These are phyloP conservation scores for Andrographis paniculata DNA, from an alignment of 305 asterid species.

Conservation along the genomic window DNA sequence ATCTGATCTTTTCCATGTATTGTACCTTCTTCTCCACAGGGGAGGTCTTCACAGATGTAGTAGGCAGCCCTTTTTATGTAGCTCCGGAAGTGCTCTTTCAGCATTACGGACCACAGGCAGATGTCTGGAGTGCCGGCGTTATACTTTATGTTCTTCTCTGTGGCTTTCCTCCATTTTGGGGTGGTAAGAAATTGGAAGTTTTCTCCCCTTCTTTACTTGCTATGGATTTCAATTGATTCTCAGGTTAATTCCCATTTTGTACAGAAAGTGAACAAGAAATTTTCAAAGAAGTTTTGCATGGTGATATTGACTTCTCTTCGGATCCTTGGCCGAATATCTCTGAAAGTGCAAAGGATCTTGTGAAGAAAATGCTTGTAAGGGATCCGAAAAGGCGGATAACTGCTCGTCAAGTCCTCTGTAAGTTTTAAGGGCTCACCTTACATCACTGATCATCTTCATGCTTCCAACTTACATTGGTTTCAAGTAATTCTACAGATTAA, in stretches of 20 bases:
- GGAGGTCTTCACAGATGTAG: constrained; percentile 55
- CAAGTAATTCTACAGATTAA: not conserved
- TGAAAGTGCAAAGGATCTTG: constrained; percentile 63
- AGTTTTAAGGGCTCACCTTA: constrained; percentile 14
- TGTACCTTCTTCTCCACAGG: constrained; percentile 24
- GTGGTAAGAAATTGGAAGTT: constrained; percentile 38
- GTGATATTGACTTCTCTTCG: constrained; percentile 66
- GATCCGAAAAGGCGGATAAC: constrained; percentile 68
- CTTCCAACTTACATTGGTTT: not conserved
- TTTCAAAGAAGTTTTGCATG: constrained; percentile 62
- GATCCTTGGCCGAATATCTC: constrained; percentile 91
- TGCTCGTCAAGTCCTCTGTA: constrained; percentile 79
- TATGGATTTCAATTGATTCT: not conserved
- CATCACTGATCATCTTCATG: no score
- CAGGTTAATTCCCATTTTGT: constrained; percentile 6
- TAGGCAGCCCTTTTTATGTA: constrained; percentile 81
- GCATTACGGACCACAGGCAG: constrained; percentile 73
- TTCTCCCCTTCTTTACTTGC: not conserved
- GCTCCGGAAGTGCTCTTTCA: constrained; percentile 78
- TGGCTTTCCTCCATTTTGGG: constrained; percentile 90
- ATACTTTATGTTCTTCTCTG: constrained; percentile 61
- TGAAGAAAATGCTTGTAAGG: constrained; percentile 68
- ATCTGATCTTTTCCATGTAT: no score
- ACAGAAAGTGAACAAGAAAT: constrained; percentile 64
- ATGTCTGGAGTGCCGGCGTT: constrained; percentile 90